Evolutionary conservation across 768 basidiomycete species (phyloP).

Genomic region (Paxillus ammoniavirescens): DNA sequence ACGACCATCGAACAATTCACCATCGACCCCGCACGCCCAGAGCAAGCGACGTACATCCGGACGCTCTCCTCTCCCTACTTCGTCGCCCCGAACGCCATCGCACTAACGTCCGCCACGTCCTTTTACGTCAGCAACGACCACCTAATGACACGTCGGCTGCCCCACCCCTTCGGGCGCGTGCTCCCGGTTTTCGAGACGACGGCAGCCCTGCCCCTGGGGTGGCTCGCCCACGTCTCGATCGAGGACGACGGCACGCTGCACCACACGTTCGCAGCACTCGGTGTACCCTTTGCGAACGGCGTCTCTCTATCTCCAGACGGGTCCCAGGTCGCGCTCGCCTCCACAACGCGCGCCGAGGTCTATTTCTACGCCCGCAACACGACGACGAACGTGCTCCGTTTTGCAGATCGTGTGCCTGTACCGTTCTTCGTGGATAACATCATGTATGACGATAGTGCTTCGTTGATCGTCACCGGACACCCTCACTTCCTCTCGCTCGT

Average conservation of each 20-base stretch:
- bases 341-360: conserved; percentile 48
- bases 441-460: conserved; percentile 44
- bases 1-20: conserved; percentile 71
- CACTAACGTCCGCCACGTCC: conserved; percentile 60
- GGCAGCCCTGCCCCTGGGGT: conserved; percentile 55
- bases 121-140: conserved; percentile 80
- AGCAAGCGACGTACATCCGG: conserved; percentile 51
- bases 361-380: conserved; percentile 51
- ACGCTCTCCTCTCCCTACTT: conserved; percentile 60
- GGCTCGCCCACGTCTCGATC: conserved; percentile 55
- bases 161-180: conserved; percentile 44
- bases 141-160: conserved; percentile 59
- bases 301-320: conserved; percentile 55
- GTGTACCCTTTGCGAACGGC: conserved; percentile 69
- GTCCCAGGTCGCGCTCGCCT: conserved; percentile 53
- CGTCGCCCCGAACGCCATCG: conserved; percentile 64
- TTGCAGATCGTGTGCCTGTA: conserved; percentile 38
- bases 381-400: conserved; percentile 42
- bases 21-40: conserved; percentile 43
- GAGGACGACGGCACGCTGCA: conserved; percentile 30
- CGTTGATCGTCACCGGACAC: conserved; percentile 63
- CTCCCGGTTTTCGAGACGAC: conserved; percentile 56
- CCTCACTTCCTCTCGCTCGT: conserved; percentile 57
- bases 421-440: conserved; percentile 69
- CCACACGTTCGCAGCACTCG: conserved; percentile 42